Evolutionary conservation across 176 grass and related monocot species (phyloP), one percentile per base, ranked within the genome.

Genomic region (Tuctoria greenei): DNA sequence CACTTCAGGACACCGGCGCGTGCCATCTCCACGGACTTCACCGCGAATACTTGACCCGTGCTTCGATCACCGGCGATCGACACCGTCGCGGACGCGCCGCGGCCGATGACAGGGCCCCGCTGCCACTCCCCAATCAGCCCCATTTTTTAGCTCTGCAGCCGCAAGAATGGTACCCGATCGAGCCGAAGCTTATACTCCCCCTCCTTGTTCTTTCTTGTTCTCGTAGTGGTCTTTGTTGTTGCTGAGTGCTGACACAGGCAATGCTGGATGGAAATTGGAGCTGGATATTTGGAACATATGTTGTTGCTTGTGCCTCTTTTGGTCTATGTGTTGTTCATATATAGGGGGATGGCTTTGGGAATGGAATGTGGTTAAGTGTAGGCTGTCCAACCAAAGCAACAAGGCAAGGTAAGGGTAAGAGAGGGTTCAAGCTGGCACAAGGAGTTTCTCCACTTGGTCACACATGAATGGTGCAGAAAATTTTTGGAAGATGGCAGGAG

Each of bases 81-180:
- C 37, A 87, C 85, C 6, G 65, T 87, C 37, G 85, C 85, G 38
- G 85, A 77, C 24, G 85, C 72, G 58, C 85, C 85, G 11, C 79
- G 85, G 14, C 85, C 85, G 38, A 87, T 61, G 11, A 70, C 66
- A 4, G 69, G 57, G 6, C 85, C 85, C 9, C 85, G 43, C 24
- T 59, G 74, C 85, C 85, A 87, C 45, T 71, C 72, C 9, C 72
- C 47, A 3, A n/a, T 43, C 12, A 8, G 55, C 9, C 14, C 70
- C 77, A 75, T 80, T 80, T 55, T 65, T 8, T 45, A n/a, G 36
- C 26, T 35, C 12, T 7, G 43, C 54, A 35, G 55, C 35, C 17
- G 55, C 76, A n/a, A n/a, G n/a, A n/a, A n/a, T n/a, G n/a, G n/a
- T n/a, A n/a, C n/a, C n/a, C n/a, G n/a, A n/a, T n/a, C n/a, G n/a